A percentile compares a stretch with the other conserved stretches of the same genome.
phyloP scores from a whole-genome alignment of 2,329 filamentous ascomycete genomes.

The Beauveria bassiana region DNA sequence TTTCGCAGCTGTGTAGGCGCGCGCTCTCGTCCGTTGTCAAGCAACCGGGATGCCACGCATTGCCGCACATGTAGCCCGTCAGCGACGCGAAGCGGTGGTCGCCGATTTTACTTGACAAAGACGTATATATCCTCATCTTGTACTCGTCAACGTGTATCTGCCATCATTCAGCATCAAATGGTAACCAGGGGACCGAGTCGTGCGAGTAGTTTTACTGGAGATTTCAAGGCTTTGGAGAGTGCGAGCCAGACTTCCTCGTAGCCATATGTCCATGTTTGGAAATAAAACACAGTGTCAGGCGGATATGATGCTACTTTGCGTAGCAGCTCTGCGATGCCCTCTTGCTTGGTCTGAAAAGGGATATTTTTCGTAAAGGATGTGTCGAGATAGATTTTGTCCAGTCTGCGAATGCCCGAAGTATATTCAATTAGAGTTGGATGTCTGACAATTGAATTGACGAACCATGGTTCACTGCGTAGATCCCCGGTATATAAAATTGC shows the following conservation, averaged over 20 bases:
- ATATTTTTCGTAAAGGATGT: slow-evolving; percentile 59
- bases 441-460: slow-evolving; percentile 64
- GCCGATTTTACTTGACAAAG: slow-evolving; percentile 40
- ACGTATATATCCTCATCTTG: slow-evolving; percentile 63
- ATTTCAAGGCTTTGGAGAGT: slow-evolving; percentile 60
- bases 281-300: slow-evolving; percentile 67
- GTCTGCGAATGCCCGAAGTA: slow-evolving; percentile 51
- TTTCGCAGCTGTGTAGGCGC: slow-evolving; percentile 81
- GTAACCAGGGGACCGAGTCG: neutral
- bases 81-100: slow-evolving; percentile 47
- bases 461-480: slow-evolving; percentile 79
- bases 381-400: slow-evolving; percentile 84
- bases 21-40: slow-evolving; percentile 56
- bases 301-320: slow-evolving; percentile 62
- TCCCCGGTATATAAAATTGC: slow-evolving; percentile 86
- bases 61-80: slow-evolving; percentile 68
- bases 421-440: slow-evolving; percentile 72
- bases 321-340: slow-evolving; percentile 69
- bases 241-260: slow-evolving; percentile 92
- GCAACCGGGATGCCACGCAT: slow-evolving; percentile 61
- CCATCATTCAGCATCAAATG: neutral
- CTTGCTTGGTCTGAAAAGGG: slow-evolving; percentile 54
- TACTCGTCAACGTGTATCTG: slow-evolving; percentile 79
- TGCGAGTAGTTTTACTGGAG: slow-evolving; percentile 37
- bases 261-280: slow-evolving; percentile 81